Evolutionary conservation across 345 rosid genomes (phyloP), one percentile per base, ranked within the genome.

Genomic region (Carallia pectinifolia): DNA sequence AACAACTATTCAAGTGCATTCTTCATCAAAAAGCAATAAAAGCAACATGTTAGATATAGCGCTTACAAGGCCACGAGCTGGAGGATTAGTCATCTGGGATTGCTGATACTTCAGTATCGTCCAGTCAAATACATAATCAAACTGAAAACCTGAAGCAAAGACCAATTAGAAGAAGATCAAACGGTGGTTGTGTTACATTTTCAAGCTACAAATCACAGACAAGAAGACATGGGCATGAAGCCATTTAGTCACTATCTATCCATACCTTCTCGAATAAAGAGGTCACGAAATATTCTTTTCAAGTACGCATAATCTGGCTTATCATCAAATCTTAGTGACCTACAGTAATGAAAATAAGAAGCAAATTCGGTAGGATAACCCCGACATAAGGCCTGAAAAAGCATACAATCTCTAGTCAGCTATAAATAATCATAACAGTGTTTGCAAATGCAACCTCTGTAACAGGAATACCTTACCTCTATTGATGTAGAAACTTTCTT

Each of bases 121-220:
- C 98, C 98, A 93, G 71, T 93, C 98, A 83, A 89, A 93, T 39
- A 93, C 93, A 84, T 90, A 85, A 77, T 93, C 97, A 81, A 86
- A 89, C 82, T 93, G 93, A 81, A 90, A 93, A 48, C 98, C 98
- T 93, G 82, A 30, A 3, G 9, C 16, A 34, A 33, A 56, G 12
- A 72, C 44, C 9, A 65, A 48, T 7, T 56, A 1, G 15, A 17
- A 47, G 33, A 38, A 38, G 15, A 47, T 59, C 55, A 54, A 64
- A 65, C 58, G 53, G 61, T 40, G 74, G 64, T 47, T 10, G 6
- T 1, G n/a, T 44, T 54, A 17, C 6, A 44, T n/a, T 23, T 19
- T 2, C 16, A 44, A 17, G 37, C 19, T 6, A 58, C 1, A 47
- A 19, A 16, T 33, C 44, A 58, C 18, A 16, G n/a, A 44, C 2